phyloP scores from a whole-genome alignment of 305 asterid species.

The Solanum hybrid region DNA sequence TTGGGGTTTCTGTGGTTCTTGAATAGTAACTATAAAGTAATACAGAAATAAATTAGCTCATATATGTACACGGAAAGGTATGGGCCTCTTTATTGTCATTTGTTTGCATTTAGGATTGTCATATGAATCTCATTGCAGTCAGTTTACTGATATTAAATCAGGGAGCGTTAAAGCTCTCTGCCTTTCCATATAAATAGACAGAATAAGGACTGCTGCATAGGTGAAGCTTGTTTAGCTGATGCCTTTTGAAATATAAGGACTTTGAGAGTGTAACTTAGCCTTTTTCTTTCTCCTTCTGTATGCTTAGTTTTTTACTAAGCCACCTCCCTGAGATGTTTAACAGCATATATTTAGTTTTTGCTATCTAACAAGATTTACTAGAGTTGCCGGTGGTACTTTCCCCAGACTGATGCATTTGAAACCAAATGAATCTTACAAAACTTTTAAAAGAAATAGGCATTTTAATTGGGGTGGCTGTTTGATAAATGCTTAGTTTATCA shows the following conservation, averaged over 20 bases:
- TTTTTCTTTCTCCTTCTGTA: background rate
- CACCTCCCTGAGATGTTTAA: background rate
- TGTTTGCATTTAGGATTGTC: background rate
- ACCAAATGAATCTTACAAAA: background rate
- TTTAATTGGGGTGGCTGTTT: background rate
- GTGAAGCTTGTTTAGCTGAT: background rate
- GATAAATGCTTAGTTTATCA: background rate
- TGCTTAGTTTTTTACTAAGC: background rate
- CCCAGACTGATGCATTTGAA: background rate
- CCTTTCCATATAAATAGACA: background rate
- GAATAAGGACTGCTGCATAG: background rate
- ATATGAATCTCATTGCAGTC: background rate
- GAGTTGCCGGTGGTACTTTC: background rate
- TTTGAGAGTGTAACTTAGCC: background rate
- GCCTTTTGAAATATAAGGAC: background rate
- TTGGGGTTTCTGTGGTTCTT: background rate
- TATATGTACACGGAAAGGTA: background rate
- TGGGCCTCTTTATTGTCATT: background rate
- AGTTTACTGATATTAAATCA: background rate
- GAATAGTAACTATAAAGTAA: background rate
- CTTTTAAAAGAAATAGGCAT: background rate
- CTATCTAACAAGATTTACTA: background rate
- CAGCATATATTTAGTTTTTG: background rate
- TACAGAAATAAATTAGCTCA: background rate
- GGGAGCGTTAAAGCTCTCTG: background rate